Conservation (phyloP, 805 yeast genomes). For the Clavispora asparagi region DNA sequence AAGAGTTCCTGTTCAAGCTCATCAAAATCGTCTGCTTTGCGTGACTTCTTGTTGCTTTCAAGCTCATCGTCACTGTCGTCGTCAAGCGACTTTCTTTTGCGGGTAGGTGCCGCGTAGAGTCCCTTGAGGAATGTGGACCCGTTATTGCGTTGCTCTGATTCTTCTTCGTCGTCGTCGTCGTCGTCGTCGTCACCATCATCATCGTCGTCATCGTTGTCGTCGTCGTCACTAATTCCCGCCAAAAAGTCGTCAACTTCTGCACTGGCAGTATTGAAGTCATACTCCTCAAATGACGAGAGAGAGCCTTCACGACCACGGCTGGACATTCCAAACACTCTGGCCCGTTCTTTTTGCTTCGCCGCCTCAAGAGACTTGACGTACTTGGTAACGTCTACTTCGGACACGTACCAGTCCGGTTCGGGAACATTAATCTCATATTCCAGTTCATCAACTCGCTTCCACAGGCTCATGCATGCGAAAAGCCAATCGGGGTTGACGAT, state of each 20-base stretch:
- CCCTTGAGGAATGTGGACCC: constrained; percentile 23
- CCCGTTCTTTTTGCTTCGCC: constrained; percentile 13
- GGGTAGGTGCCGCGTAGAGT: constrained; percentile 15
- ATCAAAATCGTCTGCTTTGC: constrained; percentile 24
- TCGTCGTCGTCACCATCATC: constrained; percentile 27
- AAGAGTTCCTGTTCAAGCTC: constrained; percentile 47
- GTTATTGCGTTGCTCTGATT: constrained; percentile 1
- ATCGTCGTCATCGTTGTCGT: constrained; percentile 23
- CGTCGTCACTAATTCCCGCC: constrained; percentile 39
- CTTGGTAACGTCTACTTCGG: constrained; percentile 41
- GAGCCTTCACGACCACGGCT: constrained; percentile 32
- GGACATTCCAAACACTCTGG: constrained; percentile 9
- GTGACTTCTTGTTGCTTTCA: constrained; percentile 5
- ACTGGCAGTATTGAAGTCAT: constrained; percentile 38
- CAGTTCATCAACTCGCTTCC: constrained; percentile 66
- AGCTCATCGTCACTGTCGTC: constrained; percentile 19
- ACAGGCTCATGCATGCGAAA: constrained; percentile 73
- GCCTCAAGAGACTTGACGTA: constrained; percentile 30
- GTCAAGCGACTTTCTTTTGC: constrained; percentile 13
- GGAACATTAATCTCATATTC: constrained; percentile 50
- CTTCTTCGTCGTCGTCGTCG: constrained; percentile 6
- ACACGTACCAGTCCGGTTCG: constrained; percentile 38
- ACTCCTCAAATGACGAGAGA: constrained; percentile 26
- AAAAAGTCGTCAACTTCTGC: constrained; percentile 45
- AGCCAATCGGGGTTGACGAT: constrained; percentile 93